These are phyloP conservation scores for Didymella segeticola DNA, from an alignment of 2,329 filamentous ascomycete genomes.

Conservation along the genomic window DNA sequence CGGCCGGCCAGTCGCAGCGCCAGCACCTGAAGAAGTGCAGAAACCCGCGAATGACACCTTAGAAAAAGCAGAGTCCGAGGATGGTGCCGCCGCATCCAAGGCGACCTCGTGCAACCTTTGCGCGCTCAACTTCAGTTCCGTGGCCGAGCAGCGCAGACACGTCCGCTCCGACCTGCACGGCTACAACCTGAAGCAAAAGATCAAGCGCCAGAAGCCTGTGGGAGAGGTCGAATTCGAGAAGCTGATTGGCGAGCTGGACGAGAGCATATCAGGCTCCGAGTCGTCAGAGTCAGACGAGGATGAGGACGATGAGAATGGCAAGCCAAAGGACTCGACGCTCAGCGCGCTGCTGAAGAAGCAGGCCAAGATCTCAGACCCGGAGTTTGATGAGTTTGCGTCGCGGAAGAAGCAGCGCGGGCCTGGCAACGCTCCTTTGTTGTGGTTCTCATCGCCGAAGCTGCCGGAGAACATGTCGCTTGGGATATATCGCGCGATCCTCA, in stretches of 20 bases:
- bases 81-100: conserved; percentile 55
- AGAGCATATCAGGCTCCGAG: conserved; percentile 88
- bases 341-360: conserved; percentile 82
- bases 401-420: conserved; percentile 61
- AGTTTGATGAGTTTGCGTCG: conserved; percentile 56
- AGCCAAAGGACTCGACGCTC: conserved; percentile 72
- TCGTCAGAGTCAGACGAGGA: conserved; percentile 76
- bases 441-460: conserved; percentile 80
- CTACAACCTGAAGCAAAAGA: conserved; percentile 93
- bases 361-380: conserved; percentile 70
- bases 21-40: conserved; percentile 16
- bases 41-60: conserved; percentile 27
- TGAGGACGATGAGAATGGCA: conserved; percentile 63
- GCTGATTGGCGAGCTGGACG: conserved; percentile 83
- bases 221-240: conserved; percentile 86
- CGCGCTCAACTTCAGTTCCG: conserved; percentile 70
- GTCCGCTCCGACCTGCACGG: conserved; percentile 88
- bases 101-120: conserved; percentile 84
- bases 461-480: conserved; percentile 83
- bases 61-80: conserved; percentile 48
- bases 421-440: conserved; percentile 78
- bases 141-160: conserved; percentile 84
- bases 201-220: conserved; percentile 74
- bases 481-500: conserved; percentile 83
- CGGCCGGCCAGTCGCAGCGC: conserved; percentile 26